Base-by-base conservation (phyloP, 257 asterid species). In the Solanum megistacrolobum region DNA sequence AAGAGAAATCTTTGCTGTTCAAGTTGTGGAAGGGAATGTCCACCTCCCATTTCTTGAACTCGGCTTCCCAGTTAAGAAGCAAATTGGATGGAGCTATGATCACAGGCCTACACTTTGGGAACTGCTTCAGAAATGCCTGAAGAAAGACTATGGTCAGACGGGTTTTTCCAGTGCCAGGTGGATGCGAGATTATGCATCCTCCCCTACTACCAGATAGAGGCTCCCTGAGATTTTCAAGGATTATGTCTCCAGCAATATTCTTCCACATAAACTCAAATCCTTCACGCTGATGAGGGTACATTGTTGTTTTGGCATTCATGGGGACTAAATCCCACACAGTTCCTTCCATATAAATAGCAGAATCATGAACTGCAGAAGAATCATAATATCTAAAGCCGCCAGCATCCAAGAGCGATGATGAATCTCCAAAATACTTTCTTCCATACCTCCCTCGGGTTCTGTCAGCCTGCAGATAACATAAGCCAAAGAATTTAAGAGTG, bases 141-240 rank as follows among this genome's bases (percentile, higher is more conserved):
- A 94, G 93, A 85, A 96, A 95, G 46, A 93, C 94, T 46, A 96
- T 90, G 10, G 95, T 90, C 48, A 95, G 92, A 20, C 93, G 92
- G 79, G 96, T 93, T 89, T 96, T 94, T 83, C 99, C 98, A 0
- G 98, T 95, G 34, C 98, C 98, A 20, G 98, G 99, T 7, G 95
- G 97, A 81, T 96, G 98, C 2, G 98, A 95, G 74, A 96, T 94
- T 55, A 96, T 94, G 93, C 98, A 94, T 86, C 99, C 98, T 12
- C 92, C 88, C 60, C 98, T 95, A 3, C 89, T 91, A 5, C 46
- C 32, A 2, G 91, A 25, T 1, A 90, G 87, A 1, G 87, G 91
- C 12, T 48, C 72, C 31, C 21, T 48, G 41, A 93, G 91, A 14
- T 93, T 91, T 60, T 96, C 89, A 12, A 94, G 69, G 39, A 27